phyloP scores from a whole-genome alignment of 352 stramenopile species.

The Globisporangium paroecandrum region DNA sequence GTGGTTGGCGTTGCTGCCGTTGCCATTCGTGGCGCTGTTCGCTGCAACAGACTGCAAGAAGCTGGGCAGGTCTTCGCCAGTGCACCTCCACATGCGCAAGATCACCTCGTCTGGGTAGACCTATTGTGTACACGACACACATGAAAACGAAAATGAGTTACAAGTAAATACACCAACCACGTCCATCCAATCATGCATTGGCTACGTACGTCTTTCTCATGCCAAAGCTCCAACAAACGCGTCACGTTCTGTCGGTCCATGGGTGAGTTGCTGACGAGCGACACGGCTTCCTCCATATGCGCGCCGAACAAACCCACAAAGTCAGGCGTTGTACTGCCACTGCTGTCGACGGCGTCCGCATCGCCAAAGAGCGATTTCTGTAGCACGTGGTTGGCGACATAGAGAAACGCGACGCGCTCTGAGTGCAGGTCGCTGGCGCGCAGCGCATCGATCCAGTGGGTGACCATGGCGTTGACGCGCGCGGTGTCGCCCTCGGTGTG shows the following conservation, averaged over 20 bases:
- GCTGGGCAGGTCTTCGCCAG: conserved; percentile 59
- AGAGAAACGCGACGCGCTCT: conserved; percentile 78
- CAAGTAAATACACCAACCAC: not conserved
- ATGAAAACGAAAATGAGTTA: not conserved
- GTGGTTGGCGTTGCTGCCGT: conserved; percentile 7
- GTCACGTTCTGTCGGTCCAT: conserved; percentile 79
- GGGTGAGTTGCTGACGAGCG: conserved; percentile 80
- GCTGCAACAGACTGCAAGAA: conserved; percentile 36
- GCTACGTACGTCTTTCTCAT: conserved; percentile 55
- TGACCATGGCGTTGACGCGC: conserved; percentile 47
- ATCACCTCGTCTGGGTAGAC: conserved; percentile 52
- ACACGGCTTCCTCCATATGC: conserved; percentile 70
- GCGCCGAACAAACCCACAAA: conserved; percentile 34
- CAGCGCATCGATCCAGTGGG: conserved; percentile 62
- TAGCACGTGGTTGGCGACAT: conserved; percentile 83
- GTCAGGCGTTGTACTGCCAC: conserved; percentile 1
- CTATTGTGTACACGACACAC: conserved; percentile 6
- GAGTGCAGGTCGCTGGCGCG: conserved; percentile 73
- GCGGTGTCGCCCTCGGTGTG: conserved; percentile 29
- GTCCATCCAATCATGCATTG: not conserved
- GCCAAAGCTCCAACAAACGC: conserved; percentile 69
- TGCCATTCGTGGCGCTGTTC: conserved; percentile 1
- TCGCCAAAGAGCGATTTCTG: conserved; percentile 58
- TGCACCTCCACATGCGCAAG: conserved; percentile 75
- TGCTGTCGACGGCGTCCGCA: not conserved